phyloP scores from a whole-genome alignment of 805 yeast genomes.

The Pichia pseudocactophila region DNA sequence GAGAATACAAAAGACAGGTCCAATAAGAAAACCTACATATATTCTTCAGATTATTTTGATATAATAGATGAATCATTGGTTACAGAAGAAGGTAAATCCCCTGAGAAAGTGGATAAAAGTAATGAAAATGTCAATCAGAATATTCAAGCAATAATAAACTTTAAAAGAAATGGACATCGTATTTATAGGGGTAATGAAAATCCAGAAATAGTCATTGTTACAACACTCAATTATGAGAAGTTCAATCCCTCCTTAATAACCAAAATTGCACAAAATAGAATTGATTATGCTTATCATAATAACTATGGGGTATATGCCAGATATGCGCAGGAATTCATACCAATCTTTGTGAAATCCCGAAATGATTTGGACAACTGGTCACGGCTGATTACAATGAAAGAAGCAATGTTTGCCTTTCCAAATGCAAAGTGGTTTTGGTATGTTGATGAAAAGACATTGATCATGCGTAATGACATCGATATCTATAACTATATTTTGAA shows the following conservation, averaged over 20 bases:
- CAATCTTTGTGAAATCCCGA: slow-evolving; percentile 40
- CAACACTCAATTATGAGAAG: slow-evolving; percentile 68
- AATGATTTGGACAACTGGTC: slow-evolving; percentile 48
- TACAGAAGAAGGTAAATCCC: slow-evolving; percentile 37
- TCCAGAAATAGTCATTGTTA: slow-evolving; percentile 69
- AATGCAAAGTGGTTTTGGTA: slow-evolving; percentile 87
- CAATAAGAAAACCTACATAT: slow-evolving; percentile 30
- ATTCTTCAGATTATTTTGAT: slow-evolving; percentile 33
- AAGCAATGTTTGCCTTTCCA: slow-evolving; percentile 93
- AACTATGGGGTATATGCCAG: slow-evolving; percentile 78
- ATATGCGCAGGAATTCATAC: slow-evolving; percentile 77
- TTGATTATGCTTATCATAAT: slow-evolving; percentile 77
- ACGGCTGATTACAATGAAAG: slow-evolving; percentile 55
- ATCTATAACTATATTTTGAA: slow-evolving; percentile 50
- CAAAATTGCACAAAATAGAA: slow-evolving; percentile 73
- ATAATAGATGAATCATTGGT: slow-evolving; percentile 24
- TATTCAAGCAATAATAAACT: slow-evolving; percentile 39
- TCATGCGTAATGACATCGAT: slow-evolving; percentile 62
- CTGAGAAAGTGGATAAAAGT: slow-evolving; percentile 26
- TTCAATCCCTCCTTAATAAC: slow-evolving; percentile 52
- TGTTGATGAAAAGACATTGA: slow-evolving; percentile 66
- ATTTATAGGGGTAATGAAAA: slow-evolving; percentile 34
- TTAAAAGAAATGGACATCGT: slow-evolving; percentile 57
- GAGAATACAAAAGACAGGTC: slow-evolving; percentile 35
- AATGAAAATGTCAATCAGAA: slow-evolving; percentile 21